These are phyloP conservation scores for Aureobasidium sp. DNA, from an alignment of 2,329 filamentous ascomycete species.

Conservation along the genomic window DNA sequence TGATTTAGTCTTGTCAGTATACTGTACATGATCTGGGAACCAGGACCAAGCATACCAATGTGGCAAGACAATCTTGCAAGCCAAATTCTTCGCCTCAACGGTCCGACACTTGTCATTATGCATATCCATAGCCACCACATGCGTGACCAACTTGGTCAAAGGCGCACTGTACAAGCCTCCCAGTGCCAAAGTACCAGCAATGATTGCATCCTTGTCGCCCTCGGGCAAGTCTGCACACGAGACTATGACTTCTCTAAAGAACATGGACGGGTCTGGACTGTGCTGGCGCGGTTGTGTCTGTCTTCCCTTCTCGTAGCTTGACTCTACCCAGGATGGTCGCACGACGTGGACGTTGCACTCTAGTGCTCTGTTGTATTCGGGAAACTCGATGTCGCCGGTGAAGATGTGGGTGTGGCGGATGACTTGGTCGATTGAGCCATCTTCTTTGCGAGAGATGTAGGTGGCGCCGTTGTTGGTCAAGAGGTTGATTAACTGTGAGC, in stretches of 20 bases:
- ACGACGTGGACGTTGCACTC: conserved; percentile 78
- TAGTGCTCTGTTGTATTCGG: conserved; percentile 68
- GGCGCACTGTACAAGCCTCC: conserved; percentile 72
- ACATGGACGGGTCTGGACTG: conserved; percentile 83
- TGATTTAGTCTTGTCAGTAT: not conserved
- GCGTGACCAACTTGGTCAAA: conserved; percentile 69
- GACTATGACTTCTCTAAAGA: conserved; percentile 77
- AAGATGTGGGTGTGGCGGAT: conserved; percentile 55
- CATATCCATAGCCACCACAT: conserved; percentile 74
- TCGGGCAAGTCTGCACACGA: conserved; percentile 77
- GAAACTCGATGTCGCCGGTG: conserved; percentile 78
- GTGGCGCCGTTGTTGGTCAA: conserved; percentile 44
- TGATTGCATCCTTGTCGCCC: conserved; percentile 84
- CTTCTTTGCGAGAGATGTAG: conserved; percentile 33
- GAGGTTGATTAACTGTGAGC: conserved; percentile 36
- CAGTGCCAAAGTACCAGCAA: conserved; percentile 79
- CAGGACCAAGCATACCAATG: conserved; percentile 63
- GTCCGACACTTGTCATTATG: conserved; percentile 63
- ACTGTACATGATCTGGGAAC: no score
- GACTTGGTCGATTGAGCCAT: conserved; percentile 34
- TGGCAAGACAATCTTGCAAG: conserved; percentile 77
- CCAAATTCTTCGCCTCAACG: conserved; percentile 22
- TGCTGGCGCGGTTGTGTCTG: conserved; percentile 72
- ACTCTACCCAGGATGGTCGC: conserved; percentile 69
- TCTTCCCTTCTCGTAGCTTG: conserved; percentile 61